Evolutionary conservation across 306 rosid species (phyloP).

Genomic region (Lagenaria siceraria): DNA sequence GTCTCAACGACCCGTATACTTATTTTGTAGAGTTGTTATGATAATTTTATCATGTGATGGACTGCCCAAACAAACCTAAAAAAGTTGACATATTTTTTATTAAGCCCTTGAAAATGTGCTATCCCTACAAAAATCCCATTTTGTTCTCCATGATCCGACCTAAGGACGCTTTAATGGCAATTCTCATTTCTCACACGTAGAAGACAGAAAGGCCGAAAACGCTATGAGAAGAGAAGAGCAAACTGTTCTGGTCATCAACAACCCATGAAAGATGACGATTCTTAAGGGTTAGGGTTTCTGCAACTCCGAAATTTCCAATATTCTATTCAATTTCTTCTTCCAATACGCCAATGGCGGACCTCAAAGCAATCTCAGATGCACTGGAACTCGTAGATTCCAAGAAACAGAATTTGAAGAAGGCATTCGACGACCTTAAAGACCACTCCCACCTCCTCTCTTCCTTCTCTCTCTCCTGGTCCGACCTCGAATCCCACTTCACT

Average conservation of each 20-base stretch:
- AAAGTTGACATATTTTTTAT: too few species aligned
- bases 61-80: too few species aligned
- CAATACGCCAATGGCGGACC: constrained; percentile 17
- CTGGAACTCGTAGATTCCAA: constrained; percentile 38
- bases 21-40: too few species aligned
- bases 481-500: constrained; percentile 54
- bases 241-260: not conserved
- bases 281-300: constrained; percentile 4
- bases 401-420: constrained; percentile 43
- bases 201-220: too few species aligned
- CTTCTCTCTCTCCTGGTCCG: constrained; percentile 45
- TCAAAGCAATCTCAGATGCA: constrained; percentile 38
- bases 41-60: too few species aligned
- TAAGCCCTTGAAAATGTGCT: too few species aligned
- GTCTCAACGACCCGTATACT: too few species aligned
- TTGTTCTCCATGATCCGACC: too few species aligned
- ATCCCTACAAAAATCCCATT: too few species aligned
- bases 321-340: not conserved
- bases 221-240: not conserved
- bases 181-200: too few species aligned
- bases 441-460: constrained; percentile 38
- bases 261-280: not conserved
- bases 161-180: too few species aligned
- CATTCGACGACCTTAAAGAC: constrained; percentile 56
- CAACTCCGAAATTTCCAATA: not conserved